These are phyloP conservation scores for Orbilia brochopaga DNA, from an alignment of 2,329 filamentous ascomycete genomes.

Conservation along the genomic window DNA sequence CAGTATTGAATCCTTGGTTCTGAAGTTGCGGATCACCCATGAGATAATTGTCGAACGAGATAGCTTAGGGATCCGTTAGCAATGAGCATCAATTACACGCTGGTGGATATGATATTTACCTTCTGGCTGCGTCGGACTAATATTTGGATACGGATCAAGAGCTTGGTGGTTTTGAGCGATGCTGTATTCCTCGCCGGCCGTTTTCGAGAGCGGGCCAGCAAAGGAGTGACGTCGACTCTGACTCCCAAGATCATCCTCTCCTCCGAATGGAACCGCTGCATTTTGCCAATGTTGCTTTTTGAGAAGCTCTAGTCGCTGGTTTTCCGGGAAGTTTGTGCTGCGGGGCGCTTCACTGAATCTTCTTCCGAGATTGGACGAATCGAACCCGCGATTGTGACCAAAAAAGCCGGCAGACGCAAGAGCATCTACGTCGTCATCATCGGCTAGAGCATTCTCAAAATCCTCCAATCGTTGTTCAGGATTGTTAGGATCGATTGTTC, in stretches of 20 bases:
- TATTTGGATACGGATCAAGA: constrained; percentile 61
- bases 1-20: constrained; percentile 29
- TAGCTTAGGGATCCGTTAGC: constrained; percentile 56
- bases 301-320: constrained; percentile 69
- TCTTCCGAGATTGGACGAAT: constrained; percentile 53
- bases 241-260: constrained; percentile 65
- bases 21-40: constrained; percentile 58
- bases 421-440: constrained; percentile 55
- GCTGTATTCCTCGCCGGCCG: constrained; percentile 61
- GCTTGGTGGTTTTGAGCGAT: constrained; percentile 54
- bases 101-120: constrained; percentile 58
- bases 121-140: constrained; percentile 47
- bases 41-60: constrained; percentile 56
- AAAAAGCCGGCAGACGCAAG: constrained; percentile 48
- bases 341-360: constrained; percentile 58
- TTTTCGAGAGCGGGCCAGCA: constrained; percentile 60
- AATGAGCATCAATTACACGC: constrained; percentile 58
- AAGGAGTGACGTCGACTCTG: constrained; percentile 83
- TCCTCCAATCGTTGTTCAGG: constrained; percentile 52
- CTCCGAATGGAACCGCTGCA: constrained; percentile 66
- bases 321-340: constrained; percentile 62
- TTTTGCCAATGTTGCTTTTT: constrained; percentile 75
- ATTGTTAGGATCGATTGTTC: constrained; percentile 34
- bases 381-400: constrained; percentile 48
- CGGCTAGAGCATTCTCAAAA: constrained; percentile 54